phyloP scores from a whole-genome alignment of 371 early-diverging fungal genomes.

The Parasitella parasitica region DNA sequence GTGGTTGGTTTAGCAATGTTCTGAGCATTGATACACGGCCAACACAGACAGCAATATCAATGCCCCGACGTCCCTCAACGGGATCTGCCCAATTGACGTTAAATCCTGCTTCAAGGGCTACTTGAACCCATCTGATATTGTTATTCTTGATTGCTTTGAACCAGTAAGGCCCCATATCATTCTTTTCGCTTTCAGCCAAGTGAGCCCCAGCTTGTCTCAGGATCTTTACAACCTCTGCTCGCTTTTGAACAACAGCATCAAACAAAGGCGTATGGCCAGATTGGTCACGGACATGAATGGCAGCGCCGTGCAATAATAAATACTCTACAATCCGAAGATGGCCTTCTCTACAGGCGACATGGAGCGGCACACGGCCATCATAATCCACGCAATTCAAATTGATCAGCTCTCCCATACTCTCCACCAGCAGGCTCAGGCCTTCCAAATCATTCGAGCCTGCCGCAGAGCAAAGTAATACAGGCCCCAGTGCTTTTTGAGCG shows the following conservation, averaged over 20 bases:
- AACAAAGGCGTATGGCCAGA: conserved; percentile 89
- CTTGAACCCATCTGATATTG: conserved; percentile 33
- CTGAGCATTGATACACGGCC: conserved; percentile 39
- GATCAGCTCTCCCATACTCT: conserved; percentile 54
- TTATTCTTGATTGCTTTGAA: conserved; percentile 41
- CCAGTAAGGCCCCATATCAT: conserved; percentile 58
- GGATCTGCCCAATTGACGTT: conserved; percentile 47
- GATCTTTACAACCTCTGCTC: conserved; percentile 62
- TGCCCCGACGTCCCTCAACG: conserved; percentile 36
- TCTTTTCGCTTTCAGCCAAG: conserved; percentile 76
- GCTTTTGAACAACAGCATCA: conserved; percentile 71
- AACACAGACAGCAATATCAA: conserved; percentile 41
- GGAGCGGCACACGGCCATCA: conserved; percentile 82
- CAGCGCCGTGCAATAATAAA: conserved; percentile 82
- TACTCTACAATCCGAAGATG: conserved; percentile 71
- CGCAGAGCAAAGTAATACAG: conserved; percentile 86
- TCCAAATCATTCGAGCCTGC: conserved; percentile 85
- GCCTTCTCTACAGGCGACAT: conserved; percentile 85
- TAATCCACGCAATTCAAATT: conserved; percentile 84
- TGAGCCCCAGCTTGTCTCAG: conserved; percentile 88
- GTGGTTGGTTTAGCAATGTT: conserved; percentile 26
- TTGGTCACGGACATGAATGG: conserved; percentile 90
- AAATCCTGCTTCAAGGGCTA: conserved; percentile 43
- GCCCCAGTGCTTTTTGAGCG: conserved; percentile 78
- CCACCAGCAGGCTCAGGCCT: conserved; percentile 67